Evolutionary conservation across 768 basidiomycete genomes (phyloP).

Genomic region (Phylloporus sp.): DNA sequence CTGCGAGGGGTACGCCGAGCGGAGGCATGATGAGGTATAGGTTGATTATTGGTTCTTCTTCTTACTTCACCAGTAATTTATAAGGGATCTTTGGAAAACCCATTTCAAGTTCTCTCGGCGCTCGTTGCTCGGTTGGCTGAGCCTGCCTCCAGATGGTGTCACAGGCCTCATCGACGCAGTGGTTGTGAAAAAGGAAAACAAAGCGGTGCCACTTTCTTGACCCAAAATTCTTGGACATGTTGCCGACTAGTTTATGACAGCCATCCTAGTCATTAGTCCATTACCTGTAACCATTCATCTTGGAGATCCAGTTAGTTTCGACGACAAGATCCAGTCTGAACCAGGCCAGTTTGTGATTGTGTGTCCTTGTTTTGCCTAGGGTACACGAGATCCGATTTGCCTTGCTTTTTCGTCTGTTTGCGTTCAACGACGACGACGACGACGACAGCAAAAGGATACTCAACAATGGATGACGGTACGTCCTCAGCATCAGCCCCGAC

Average conservation of each 20-base stretch:
- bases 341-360: background rate
- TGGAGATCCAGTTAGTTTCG: background rate
- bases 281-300: no score
- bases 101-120: constrained; percentile 1
- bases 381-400: background rate
- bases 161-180: background rate
- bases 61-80: background rate
- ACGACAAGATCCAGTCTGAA: no score
- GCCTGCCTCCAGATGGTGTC: background rate
- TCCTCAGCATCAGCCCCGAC: constrained; percentile 74
- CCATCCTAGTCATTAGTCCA: no score
- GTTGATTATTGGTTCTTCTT: background rate
- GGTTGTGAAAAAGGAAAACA: background rate
- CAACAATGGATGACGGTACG: constrained; percentile 72
- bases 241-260: no score
- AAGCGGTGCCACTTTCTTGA: background rate
- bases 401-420: background rate
- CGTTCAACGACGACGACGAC: constrained; percentile 14
- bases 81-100: background rate
- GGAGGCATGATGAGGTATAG: constrained; percentile 12
- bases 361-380: constrained; percentile 18
- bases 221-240: no score
- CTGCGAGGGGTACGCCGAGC: constrained; percentile 10
- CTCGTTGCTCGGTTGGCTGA: background rate
- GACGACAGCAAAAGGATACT: constrained; percentile 27